Base-by-base conservation (phyloP, 495 filamentous ascomycete species). In the Annulohypoxylon bovei region DNA sequence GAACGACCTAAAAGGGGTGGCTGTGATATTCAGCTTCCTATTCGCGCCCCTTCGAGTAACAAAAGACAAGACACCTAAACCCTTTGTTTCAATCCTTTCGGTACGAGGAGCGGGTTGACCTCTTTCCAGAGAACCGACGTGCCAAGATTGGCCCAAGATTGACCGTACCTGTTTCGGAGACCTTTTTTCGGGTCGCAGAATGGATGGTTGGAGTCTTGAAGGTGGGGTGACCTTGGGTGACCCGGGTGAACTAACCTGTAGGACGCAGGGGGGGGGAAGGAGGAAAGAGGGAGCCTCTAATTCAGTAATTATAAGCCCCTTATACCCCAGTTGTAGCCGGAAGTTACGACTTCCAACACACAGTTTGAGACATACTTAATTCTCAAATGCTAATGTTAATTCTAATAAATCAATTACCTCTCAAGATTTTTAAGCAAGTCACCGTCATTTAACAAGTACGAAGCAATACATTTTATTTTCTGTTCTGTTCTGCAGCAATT, bases 1-100 rank as follows among this genome's bases (percentile, higher is more conserved):
- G 44, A 25, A 49, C 20, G 44, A 25, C 18, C 23, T 2, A 30
- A 23, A 53, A 47, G 28, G 27, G 42, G 50, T 33, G 20, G 32
- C 16, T 18, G 9, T 27, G 55, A 20, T 6, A 1, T 47, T 8
- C 11, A 23, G 23, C 37, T 54, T 65, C 22, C 60, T 25, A 16
- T 57, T 56, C 62, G 56, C 28, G 42, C 30, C 20, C 55, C 22
- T 50, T 42, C 27, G 62, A 65, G 40, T 32, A 47, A 47, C 20
- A 56, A 25, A 58, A 55, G 23, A 46, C 40, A 47, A 25, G 44
- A 47, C 44, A 47, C 9, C 23, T 3, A 55, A 55, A 37, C 46
- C 53, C 62, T 71, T 62, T 62, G 68, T 71, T 67, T 63, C 63
- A 63, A 62, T 59, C 49, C 42, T 52, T 57, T 35, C 27, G 37